Evolutionary conservation across 208 protist genomes (phyloP).

Genomic region (Trichomonas gallinae): DNA sequence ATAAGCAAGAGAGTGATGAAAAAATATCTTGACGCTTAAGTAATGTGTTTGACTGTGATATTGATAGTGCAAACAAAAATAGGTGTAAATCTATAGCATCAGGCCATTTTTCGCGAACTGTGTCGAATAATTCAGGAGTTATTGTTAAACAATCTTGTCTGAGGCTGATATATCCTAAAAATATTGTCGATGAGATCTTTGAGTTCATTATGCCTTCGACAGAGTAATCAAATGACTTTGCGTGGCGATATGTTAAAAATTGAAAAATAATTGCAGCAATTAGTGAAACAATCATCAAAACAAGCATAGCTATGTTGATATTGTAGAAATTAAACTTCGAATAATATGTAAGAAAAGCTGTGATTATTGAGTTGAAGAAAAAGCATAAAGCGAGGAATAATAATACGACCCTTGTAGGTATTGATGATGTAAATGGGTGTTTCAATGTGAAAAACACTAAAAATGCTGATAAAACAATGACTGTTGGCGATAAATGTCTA

Average conservation of each 20-base stretch:
- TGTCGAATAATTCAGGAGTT: neutral
- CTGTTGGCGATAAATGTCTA: neutral
- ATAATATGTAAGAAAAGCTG: neutral
- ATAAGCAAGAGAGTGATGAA: neutral
- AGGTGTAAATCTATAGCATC: neutral
- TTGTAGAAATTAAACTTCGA: neutral
- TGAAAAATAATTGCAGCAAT: neutral
- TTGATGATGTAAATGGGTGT: neutral
- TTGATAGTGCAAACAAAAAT: neutral
- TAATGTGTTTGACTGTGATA: neutral
- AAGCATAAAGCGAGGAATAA: neutral
- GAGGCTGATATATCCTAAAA: neutral
- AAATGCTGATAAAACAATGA: neutral
- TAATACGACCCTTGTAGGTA: neutral
- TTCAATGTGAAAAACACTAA: neutral
- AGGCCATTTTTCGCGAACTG: neutral
- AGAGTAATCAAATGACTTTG: neutral
- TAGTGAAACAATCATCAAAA: neutral
- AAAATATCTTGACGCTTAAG: neutral
- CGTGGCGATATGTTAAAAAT: neutral
- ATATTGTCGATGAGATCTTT: neutral
- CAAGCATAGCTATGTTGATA: neutral
- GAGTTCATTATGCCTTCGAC: neutral
- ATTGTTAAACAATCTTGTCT: neutral
- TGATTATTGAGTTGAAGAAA: neutral